Base-by-base conservation (phyloP, 2,329 filamentous ascomycete genomes). In the Aphanoascus verrucosus region DNA sequence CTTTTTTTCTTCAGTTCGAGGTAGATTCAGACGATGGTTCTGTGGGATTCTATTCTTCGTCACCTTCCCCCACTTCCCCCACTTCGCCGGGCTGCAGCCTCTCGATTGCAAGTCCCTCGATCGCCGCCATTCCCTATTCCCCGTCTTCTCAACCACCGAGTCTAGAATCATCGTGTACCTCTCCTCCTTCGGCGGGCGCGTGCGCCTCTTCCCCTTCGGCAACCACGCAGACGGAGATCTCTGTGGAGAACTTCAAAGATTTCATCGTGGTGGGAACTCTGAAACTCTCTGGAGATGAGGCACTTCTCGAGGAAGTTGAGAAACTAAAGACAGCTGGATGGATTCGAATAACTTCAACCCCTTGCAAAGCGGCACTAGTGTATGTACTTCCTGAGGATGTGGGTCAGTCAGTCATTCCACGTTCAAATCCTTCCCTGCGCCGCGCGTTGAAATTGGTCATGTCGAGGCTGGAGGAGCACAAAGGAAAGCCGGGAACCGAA, bases 361-460 rank as follows among this genome's bases (percentile, higher is more conserved):
- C 52, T 48, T 57, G 57, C 57, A 20, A 45, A 47, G 61, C 65
- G 56, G 35, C 65, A 55, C 60, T 65, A 15, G 56, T 76, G 1
- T 73, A 69, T 56, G 63, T 72, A 3, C 56, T 74, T 8, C 70
- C 72, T 1, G 66, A 70, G 41, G 67, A 74, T 60, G 62, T 68
- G 35, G 65, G 65, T 11, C 63, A 67, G 20, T 59, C 60, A 46
- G 58, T 62, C 28, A 59, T 67, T 31, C 62, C 67, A n/a, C 65
- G 68, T 7, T 65, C 64, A 15, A 66, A 64, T 42, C 56, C 56
- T 20, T 55, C 63, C 15, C 58, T 72, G 44, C 67, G 65, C 49
- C 64, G 64, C 35, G 62, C 66, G 14, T 59, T 75, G 34, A 72
- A 66, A 58, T 42, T 59, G 3, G 57, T 75, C 35, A 69, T 74